These are phyloP conservation scores for Backusella tuberculispora DNA, from an alignment of 192 early-diverging fungal genomes.

Conservation along the genomic window DNA sequence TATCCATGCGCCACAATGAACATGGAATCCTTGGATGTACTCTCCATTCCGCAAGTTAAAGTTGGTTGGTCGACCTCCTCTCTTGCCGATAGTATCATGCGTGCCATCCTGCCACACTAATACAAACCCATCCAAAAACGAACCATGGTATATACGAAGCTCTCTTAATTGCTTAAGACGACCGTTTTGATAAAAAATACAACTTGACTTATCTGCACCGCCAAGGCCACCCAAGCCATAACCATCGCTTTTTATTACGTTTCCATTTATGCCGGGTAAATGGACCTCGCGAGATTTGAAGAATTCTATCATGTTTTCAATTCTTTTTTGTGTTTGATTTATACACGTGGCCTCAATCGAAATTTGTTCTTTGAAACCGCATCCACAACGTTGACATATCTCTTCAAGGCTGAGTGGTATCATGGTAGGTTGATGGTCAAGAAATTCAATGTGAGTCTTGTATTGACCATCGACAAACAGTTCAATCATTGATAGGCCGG, in stretches of 20 bases:
- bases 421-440: slow-evolving; percentile 34
- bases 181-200: slow-evolving; percentile 22
- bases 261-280: slow-evolving; percentile 29
- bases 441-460: slow-evolving; percentile 57
- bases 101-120: slow-evolving; percentile 52
- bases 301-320: slow-evolving; percentile 21
- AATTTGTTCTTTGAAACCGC: background rate
- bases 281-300: background rate
- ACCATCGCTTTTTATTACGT: slow-evolving; percentile 20
- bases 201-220: background rate
- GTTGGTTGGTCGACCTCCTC: slow-evolving; percentile 39
- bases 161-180: slow-evolving; percentile 13
- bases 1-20: slow-evolving; percentile 59
- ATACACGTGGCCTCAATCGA: slow-evolving; percentile 20
- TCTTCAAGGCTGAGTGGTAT: slow-evolving; percentile 8
- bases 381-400: slow-evolving; percentile 1
- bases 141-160: slow-evolving; percentile 46
- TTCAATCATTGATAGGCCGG: slow-evolving; percentile 63
- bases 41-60: slow-evolving; percentile 54
- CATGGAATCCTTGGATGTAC: slow-evolving; percentile 48
- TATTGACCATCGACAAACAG: slow-evolving; percentile 52
- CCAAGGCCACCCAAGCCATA: slow-evolving; percentile 20
- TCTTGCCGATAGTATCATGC: slow-evolving; percentile 43
- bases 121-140: slow-evolving; percentile 56
- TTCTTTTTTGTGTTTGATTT: background rate